These are phyloP conservation scores for Suhomyces bokatorum DNA, from an alignment of 1,139 yeast genomes.

Conservation along the genomic window DNA sequence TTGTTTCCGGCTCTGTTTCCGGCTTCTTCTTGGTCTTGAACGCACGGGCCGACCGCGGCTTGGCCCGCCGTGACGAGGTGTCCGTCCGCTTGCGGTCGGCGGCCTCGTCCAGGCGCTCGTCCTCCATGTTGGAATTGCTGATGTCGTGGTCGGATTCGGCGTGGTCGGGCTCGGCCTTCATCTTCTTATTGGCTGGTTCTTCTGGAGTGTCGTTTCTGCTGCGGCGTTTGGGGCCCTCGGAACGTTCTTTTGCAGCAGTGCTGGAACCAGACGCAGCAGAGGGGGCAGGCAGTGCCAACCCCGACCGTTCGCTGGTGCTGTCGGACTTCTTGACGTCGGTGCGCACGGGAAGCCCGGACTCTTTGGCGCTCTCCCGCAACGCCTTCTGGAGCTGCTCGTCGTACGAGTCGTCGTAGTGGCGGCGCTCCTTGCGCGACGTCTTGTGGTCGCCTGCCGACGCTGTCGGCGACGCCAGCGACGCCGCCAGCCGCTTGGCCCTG, in stretches of 20 bases:
- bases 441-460: conserved; percentile 26
- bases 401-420: conserved; percentile 53
- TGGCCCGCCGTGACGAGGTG: conserved; percentile 11
- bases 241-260: conserved; percentile 2
- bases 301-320: conserved; percentile 18
- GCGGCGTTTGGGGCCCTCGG: conserved; percentile 9
- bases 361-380: conserved; percentile 66
- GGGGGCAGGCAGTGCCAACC: conserved; percentile 1
- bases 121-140: conserved; percentile 20
- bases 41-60: conserved; percentile 10
- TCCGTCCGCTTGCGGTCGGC: conserved; percentile 17
- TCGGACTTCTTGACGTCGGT: conserved; percentile 18
- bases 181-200: conserved; percentile 3
- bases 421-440: conserved; percentile 31
- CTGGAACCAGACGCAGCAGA: background rate
- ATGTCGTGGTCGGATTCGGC: conserved; percentile 19
- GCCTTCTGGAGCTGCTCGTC: conserved; percentile 71
- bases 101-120: conserved; percentile 19
- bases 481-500: conserved; percentile 17
- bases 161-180: conserved; percentile 15
- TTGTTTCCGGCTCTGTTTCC: conserved; percentile 1
- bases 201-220: conserved; percentile 7
- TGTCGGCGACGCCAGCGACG: conserved; percentile 14
- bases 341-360: conserved; percentile 23
- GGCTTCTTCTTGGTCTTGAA: conserved; percentile 11